Evolutionary conservation across 2,329 filamentous ascomycete genomes (phyloP), one percentile per base, ranked within the genome.

Genomic region (Alternaria arborescens): DNA sequence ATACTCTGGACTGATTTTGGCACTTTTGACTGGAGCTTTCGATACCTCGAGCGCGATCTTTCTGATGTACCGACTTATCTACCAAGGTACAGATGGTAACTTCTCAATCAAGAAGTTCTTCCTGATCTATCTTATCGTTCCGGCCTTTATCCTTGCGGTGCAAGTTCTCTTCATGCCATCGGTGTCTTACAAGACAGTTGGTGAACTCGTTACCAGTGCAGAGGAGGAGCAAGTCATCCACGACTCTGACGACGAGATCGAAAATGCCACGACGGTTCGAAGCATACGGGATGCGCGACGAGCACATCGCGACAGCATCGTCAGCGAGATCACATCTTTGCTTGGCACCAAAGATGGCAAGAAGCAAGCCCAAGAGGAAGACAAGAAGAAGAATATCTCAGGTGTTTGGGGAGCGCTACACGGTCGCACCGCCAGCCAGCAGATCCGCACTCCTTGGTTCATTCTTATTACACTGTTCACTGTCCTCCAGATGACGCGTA

Each of bases 321-420:
- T 90, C 26, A 86, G 86, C 34, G 90, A 93, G 64, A 90, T 95
- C 61, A 89, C 91, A 41, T 85, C 87, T 44, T 84, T 97, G 2
- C 82, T 97, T 0, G 91, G 92, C 20, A 86, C 87, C 5, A 85
- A 85, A 51, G 80, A 85, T 36, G 89, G 86, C 24, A 85, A 88
- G 55, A 82, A 88, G 64, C 90, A 93, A 62, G 85, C 86, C 5
- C 82, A 86, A 63, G 70, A 78, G 52, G 91, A 94, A 77, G 89
- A 91, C 73, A 83, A 85, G 69, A 90, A 89, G 73, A 90, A 91
- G 63, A 83, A 86, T 52, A 86, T 84, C 10, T 91, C 89, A 18
- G 93, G 92, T 5, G 91, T 97, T 34, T 97, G 92, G 91, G 94
- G 94, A 26, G 90, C 90, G 22, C 86, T 97, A 79, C 94, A 97